Percentiles rank a stretch among this genome's conserved stretches.
Conservation (phyloP, 1,284 basidiomycete genomes). For the Heterobasidion irregulare region DNA sequence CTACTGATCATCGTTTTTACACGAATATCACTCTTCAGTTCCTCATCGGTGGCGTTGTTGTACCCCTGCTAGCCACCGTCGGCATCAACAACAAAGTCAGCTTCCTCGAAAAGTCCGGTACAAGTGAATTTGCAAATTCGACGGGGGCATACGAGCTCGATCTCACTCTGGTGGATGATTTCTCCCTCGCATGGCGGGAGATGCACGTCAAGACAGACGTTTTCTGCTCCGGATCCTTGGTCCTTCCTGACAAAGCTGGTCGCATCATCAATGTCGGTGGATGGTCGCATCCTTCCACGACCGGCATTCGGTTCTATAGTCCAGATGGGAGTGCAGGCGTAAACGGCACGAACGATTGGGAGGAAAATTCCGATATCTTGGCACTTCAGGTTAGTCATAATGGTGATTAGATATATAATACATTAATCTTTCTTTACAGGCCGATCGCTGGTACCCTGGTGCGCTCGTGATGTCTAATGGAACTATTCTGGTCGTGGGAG, state of each 20-base stretch:
- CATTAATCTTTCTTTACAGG: slow-evolving; percentile 25
- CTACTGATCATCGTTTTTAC: not conserved
- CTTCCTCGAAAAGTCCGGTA: slow-evolving; percentile 61
- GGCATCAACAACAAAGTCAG: slow-evolving; percentile 73
- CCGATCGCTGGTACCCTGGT: slow-evolving; percentile 67
- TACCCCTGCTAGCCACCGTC: slow-evolving; percentile 64
- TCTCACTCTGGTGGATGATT: slow-evolving; percentile 44
- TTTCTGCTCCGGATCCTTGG: slow-evolving; percentile 66
- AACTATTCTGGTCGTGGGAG: slow-evolving; percentile 63
- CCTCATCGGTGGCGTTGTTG: slow-evolving; percentile 52
- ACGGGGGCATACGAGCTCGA: slow-evolving; percentile 76
- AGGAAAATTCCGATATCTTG: slow-evolving; percentile 46
- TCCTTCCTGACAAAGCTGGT: slow-evolving; percentile 64
- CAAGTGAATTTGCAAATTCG: slow-evolving; percentile 47
- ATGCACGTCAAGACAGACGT: slow-evolving; percentile 71
- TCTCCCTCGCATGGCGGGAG: slow-evolving; percentile 52
- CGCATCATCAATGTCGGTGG: slow-evolving; percentile 67
- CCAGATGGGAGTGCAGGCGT: slow-evolving; percentile 50
- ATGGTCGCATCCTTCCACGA: slow-evolving; percentile 55
- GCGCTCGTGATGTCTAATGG: slow-evolving; percentile 61
- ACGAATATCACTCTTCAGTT: slow-evolving; percentile 29
- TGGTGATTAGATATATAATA: not conserved
- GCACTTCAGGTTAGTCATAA: slow-evolving; percentile 35
- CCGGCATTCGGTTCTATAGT: slow-evolving; percentile 57
- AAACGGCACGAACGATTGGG: slow-evolving; percentile 61